Base-by-base conservation (phyloP, 2,329 filamentous ascomycete genomes). In the Cylindrodendrum hubeiense region DNA sequence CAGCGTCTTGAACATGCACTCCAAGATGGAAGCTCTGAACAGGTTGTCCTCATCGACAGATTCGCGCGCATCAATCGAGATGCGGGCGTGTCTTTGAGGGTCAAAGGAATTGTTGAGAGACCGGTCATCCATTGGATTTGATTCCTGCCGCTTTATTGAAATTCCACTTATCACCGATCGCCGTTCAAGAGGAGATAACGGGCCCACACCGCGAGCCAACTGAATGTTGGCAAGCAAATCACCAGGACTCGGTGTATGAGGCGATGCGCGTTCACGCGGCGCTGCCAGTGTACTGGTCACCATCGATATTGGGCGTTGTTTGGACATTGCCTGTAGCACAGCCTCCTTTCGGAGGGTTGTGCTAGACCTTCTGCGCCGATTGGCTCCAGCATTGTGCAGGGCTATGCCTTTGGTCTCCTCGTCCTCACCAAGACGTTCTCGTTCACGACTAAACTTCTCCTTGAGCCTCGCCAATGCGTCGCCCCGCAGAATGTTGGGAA, bases 1-100 rank as follows among this genome's bases (percentile, higher is more conserved):
- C 65, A 99, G 92, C 0, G 94, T 92, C 76, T 95, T 98, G 80
- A 97, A 95, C 82, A 99, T 97, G 76, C 96, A 98, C 71, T 97
- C 94, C 22, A 98, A 82, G 17, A 99, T 94, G 0, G 94, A 97
- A 63, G 94, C 91, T 43, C 97, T 87, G 79, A 99, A 98, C 7
- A 97, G 80, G 50, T 91, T 89, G 73, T 98, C 95, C 76, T 98
- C 96, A 69, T 97, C 93, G 8, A 94, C 82, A 0, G 93, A 92
- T 60, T 98, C 94, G 69, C 95, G 90, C 5, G 91, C 88, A 72
- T 94, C 91, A 30, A 88, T 80, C 6, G 82, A 82, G 34, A 85
- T 81, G 49, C 85, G 84, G 49, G 80, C 80, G 37, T 83, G 81
- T 54, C 83, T 81, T 63, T 85, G 85, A 2, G 82, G 82, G n/a